Base-by-base conservation (phyloP, 192 early-diverging fungal genomes). In the Nowakowskiella sp. region DNA sequence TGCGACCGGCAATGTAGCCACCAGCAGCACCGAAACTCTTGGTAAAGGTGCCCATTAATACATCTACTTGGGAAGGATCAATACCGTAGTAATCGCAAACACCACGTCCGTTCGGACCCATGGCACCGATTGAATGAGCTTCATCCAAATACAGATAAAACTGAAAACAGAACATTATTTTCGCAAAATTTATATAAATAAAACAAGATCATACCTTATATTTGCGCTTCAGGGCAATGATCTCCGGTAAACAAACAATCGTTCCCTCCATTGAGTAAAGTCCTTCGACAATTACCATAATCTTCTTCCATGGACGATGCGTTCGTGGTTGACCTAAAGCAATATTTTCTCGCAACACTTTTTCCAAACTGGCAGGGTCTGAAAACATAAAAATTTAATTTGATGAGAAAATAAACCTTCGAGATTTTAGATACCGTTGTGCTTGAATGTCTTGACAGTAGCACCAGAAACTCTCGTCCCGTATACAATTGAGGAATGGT, bases 251-350 rank as follows among this genome's bases (percentile, higher is more conserved):
- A 49, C 85, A 83, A 65, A 83, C 83, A 68, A 92, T 87, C 58
- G 84, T 84, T 33, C 95, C 95, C 64, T 98, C 95, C 95, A 98
- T 98, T 13, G 90, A 93, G 71, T 92, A 98, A 24, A 98, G 72
- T 30, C 92, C 92, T 60, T 98, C 93, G 23, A 98, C 91, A 21
- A 98, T 80, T 2, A 98, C 79, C 55, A 98, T 64, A 64, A 98
- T 98, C 72, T 98, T 98, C 71, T 94, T 94, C 95, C 95, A 98
- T 8, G 92, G 95, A 24, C 95, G 83, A 64, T 96, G 93, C 5
- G 92, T 98, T 48, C 95, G 80, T 22, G 93, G 93, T 70, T 98
- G 95, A 26, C 95, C 95, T 66, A 93, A 88, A 32, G 90, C 71
- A 55, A 98, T 96, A 54, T 82, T 80, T 51, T 89, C 82, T 31